phyloP scores from a whole-genome alignment of 768 basidiomycete genomes.

The Auricularia auricula-judae region DNA sequence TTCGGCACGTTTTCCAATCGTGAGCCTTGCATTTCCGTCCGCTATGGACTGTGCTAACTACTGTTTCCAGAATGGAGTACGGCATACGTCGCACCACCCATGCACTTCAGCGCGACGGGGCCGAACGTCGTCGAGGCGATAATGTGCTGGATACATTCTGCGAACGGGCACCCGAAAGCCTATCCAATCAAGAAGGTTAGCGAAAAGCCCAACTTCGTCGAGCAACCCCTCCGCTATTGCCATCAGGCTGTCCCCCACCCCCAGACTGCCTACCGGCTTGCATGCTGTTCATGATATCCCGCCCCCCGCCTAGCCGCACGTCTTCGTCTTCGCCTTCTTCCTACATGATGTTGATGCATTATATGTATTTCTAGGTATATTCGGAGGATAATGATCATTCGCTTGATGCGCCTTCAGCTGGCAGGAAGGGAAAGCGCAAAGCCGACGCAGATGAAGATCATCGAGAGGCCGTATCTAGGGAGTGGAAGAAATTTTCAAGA shows the following conservation, averaged over 20 bases:
- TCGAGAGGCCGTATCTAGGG: no score
- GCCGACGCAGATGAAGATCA: neutral
- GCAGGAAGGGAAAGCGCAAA: neutral
- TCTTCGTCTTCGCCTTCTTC: neutral
- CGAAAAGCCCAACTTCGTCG: neutral
- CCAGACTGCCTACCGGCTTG: neutral
- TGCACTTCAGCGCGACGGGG: neutral
- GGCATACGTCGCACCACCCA: neutral
- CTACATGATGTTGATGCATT: neutral
- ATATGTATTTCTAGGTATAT: neutral
- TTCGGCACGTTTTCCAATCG: neutral
- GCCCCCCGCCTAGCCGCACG: neutral
- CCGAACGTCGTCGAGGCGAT: neutral
- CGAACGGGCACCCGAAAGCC: neutral
- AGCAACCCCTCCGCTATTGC: neutral
- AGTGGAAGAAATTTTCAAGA: no score
- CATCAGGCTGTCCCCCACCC: neutral
- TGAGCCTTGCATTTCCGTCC: neutral
- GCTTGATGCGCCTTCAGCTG: neutral
- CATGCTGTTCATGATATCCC: neutral
- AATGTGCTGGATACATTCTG: neutral
- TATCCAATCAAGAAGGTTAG: neutral
- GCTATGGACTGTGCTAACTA: neutral
- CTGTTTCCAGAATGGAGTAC: neutral
- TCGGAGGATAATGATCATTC: neutral